Evolutionary conservation across 2,329 filamentous ascomycete species (phyloP).

Genomic region (Biscogniauxia mediterranea): DNA sequence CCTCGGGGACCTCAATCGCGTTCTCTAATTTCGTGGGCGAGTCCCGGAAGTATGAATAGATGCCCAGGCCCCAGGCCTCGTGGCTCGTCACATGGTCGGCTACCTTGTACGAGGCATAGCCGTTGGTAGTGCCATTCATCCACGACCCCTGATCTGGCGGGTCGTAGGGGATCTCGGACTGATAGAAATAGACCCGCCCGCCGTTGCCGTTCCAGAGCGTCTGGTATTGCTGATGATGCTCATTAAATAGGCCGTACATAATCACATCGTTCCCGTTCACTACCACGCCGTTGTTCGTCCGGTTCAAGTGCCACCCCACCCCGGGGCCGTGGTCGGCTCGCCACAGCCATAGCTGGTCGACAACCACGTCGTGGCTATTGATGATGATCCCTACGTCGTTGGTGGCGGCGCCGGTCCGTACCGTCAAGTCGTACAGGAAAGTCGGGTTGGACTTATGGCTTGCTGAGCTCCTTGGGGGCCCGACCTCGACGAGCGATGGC

Average conservation of each 20-base stretch:
- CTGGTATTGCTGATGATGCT: conserved; percentile 34
- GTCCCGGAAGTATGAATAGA: conserved; percentile 36
- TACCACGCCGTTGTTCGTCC: conserved; percentile 31
- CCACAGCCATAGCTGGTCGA: conserved; percentile 36
- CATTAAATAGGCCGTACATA: conserved; percentile 35
- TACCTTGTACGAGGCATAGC: conserved; percentile 35
- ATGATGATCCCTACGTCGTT: conserved; percentile 32
- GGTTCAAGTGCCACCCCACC: conserved; percentile 31
- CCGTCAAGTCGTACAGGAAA: conserved; percentile 33
- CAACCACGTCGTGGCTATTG: conserved; percentile 32
- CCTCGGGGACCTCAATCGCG: conserved; percentile 30
- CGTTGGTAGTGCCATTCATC: conserved; percentile 28
- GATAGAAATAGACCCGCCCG: conserved; percentile 35
- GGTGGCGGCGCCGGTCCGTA: conserved; percentile 30
- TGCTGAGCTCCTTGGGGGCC: conserved; percentile 21
- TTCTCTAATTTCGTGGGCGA: conserved; percentile 33
- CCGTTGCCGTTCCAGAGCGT: conserved; percentile 34
- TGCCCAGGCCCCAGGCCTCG: conserved; percentile 34
- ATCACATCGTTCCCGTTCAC: conserved; percentile 32
- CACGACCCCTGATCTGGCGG: conserved; percentile 32
- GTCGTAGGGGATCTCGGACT: conserved; percentile 36
- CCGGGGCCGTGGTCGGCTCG: conserved; percentile 33
- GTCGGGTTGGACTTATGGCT: conserved; percentile 30
- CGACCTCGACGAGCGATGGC: conserved; percentile 30
- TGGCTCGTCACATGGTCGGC: conserved; percentile 28